These are phyloP conservation scores for Trichophyton simii DNA, from an alignment of 2,329 filamentous ascomycete genomes.

Conservation along the genomic window DNA sequence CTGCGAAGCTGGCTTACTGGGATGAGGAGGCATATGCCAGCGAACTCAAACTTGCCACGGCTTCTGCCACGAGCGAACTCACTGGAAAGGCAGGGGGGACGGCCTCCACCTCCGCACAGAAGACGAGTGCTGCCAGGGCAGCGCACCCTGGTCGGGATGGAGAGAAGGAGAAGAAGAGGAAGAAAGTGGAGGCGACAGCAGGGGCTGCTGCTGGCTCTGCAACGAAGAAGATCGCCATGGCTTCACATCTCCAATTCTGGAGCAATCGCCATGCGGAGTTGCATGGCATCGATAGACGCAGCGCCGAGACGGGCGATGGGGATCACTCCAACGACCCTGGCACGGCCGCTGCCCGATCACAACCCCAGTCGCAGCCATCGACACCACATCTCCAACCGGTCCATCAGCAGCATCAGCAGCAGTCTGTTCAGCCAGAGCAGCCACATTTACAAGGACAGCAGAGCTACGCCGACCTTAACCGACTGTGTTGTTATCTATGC, in stretches of 20 bases:
- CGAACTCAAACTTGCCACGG: constrained; percentile 47
- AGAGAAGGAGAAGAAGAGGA: constrained; percentile 36
- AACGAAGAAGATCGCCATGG: constrained; percentile 40
- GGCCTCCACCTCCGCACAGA: constrained; percentile 12
- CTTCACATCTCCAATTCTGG: constrained; percentile 59
- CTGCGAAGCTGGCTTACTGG: constrained; percentile 61
- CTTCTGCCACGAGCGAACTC: constrained; percentile 26
- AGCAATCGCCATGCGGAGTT: constrained; percentile 57
- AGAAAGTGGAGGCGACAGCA: constrained; percentile 34
- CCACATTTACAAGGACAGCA: constrained; percentile 30
- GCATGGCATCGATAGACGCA: constrained; percentile 37
- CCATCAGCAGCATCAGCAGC: constrained; percentile 23
- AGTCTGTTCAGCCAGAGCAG: constrained; percentile 14
- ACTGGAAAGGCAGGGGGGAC: constrained; percentile 13
- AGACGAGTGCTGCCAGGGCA: constrained; percentile 18
- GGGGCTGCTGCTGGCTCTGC: constrained; percentile 19
- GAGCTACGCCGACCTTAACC: constrained; percentile 49
- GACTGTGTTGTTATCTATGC: constrained; percentile 51
- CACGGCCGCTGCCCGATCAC: not conserved
- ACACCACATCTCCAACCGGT: not conserved
- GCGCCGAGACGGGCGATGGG: constrained; percentile 13
- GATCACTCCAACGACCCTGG: constrained; percentile 9
- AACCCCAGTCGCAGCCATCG: constrained; percentile 13
- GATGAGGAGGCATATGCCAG: constrained; percentile 61
- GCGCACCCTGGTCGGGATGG: constrained; percentile 16